Evolutionary conservation across 202 grass and related monocot species (phyloP).

Genomic region (Panicum hallii): DNA sequence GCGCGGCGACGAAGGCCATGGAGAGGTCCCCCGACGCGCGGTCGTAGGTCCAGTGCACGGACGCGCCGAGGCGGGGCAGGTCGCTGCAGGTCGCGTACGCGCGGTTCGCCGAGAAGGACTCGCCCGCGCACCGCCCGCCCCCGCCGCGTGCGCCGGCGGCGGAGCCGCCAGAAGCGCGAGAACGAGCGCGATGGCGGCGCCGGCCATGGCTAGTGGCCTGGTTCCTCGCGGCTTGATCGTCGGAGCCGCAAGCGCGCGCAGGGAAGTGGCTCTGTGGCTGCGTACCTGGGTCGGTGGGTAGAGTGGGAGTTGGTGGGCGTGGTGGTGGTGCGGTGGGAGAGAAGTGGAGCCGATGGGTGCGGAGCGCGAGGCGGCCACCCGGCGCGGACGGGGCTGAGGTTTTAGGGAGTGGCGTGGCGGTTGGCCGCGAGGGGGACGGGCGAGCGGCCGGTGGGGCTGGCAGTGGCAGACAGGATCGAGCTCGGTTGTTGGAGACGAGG

Average conservation of each 20-base stretch:
- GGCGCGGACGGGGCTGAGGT: too few species aligned
- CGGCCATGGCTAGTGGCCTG: not conserved
- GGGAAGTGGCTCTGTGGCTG: not conserved
- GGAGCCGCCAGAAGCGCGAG: not conserved
- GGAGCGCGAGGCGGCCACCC: too few species aligned
- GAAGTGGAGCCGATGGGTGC: too few species aligned
- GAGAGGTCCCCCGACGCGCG: slow-evolving; percentile 35
- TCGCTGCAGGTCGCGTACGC: slow-evolving; percentile 63
- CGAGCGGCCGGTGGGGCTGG: slow-evolving; percentile 12
- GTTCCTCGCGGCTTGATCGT: not conserved
- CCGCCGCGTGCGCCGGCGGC: not conserved
- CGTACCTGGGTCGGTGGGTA: not conserved
- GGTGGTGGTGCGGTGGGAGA: not conserved
- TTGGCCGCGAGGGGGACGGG: slow-evolving; percentile 34
- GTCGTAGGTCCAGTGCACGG: slow-evolving; percentile 75
- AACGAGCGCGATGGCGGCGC: slow-evolving; percentile 7
- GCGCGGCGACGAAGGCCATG: slow-evolving; percentile 57
- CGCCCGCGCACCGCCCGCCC: slow-evolving; percentile 34
- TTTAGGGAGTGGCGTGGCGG: not conserved
- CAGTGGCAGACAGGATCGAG: not conserved
- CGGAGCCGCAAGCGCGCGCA: not conserved
- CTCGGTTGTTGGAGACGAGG: not conserved
- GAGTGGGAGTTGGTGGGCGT: slow-evolving; percentile 6
- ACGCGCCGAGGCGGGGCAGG: slow-evolving; percentile 59
- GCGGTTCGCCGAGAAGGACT: slow-evolving; percentile 51